These are phyloP conservation scores for Ganoderma leucocontextum DNA, from an alignment of 1,284 basidiomycete genomes.

Conservation along the genomic window DNA sequence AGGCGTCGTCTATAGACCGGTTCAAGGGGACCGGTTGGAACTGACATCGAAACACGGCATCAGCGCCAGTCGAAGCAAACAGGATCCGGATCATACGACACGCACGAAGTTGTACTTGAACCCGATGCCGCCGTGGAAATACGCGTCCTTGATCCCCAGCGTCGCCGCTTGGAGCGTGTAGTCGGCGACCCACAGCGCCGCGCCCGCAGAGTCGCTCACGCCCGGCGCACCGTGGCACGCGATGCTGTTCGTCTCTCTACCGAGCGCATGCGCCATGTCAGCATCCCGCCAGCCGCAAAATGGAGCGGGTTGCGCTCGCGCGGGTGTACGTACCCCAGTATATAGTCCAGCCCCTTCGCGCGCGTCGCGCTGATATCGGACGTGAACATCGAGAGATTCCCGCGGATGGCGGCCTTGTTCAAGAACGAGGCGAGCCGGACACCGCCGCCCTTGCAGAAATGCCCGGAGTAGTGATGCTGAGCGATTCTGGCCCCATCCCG, in stretches of 20 bases:
- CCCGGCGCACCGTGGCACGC: constrained; percentile 66
- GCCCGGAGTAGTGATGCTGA: constrained; percentile 69
- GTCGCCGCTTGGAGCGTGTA: constrained; percentile 60
- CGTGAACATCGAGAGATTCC: constrained; percentile 59
- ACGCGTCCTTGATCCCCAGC: constrained; percentile 46
- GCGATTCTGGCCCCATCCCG: constrained; percentile 54
- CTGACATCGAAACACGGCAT: constrained; percentile 38
- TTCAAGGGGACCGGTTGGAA: constrained; percentile 63
- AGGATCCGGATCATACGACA: not conserved
- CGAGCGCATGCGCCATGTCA: not conserved
- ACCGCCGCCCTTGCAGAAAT: constrained; percentile 59
- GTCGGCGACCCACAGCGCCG: constrained; percentile 74
- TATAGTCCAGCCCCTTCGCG: constrained; percentile 58
- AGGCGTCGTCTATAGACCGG: constrained; percentile 60
- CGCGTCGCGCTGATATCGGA: constrained; percentile 59
- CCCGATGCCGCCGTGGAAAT: constrained; percentile 36
- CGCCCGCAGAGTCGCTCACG: constrained; percentile 74
- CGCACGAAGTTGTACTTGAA: constrained; percentile 11
- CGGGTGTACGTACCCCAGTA: constrained; percentile 56
- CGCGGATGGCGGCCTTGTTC: constrained; percentile 64
- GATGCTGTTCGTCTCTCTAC: constrained; percentile 43
- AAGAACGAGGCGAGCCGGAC: constrained; percentile 65
- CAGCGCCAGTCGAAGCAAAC: not conserved
- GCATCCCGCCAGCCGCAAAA: not conserved
- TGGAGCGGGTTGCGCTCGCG: not conserved